These are phyloP conservation scores for Rhizophora apiculata DNA, from an alignment of 345 rosid species.

Conservation along the genomic window DNA sequence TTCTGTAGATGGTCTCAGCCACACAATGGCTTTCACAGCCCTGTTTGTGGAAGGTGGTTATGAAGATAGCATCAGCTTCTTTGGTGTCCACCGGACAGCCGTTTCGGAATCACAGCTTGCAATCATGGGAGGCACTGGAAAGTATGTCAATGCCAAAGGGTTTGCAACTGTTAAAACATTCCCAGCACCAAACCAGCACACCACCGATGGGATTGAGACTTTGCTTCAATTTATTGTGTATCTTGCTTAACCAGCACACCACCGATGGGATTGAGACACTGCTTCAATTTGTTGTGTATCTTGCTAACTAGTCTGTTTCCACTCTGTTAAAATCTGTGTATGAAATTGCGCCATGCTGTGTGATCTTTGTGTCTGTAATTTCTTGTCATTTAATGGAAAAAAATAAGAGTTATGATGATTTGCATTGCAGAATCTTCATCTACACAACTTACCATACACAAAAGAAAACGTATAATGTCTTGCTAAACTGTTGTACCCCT, in stretches of 20 bases:
- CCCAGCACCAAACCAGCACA: constrained; percentile 47
- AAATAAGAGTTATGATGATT: too few species aligned
- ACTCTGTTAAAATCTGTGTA: background rate
- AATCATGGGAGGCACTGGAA: constrained; percentile 89
- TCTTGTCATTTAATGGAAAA: too few species aligned
- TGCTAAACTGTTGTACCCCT: too few species aligned
- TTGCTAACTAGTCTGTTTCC: constrained; percentile 35
- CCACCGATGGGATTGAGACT: constrained; percentile 69
- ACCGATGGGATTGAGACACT: constrained; percentile 73
- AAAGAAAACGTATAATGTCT: too few species aligned
- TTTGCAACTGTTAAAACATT: constrained; percentile 65
- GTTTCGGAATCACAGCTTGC: constrained; percentile 77
- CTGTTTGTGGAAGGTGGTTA: constrained; percentile 74
- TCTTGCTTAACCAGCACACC: constrained; percentile 53
- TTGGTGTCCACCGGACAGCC: constrained; percentile 67
- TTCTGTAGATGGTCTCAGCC: constrained; percentile 72
- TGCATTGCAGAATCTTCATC: too few species aligned
- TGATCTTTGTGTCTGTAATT: too few species aligned
- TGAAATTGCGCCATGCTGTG: background rate
- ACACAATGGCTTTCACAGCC: constrained; percentile 72
- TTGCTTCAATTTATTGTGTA: constrained; percentile 54
- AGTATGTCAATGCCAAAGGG: constrained; percentile 69
- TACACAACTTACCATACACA: too few species aligned
- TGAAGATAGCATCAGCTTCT: constrained; percentile 69
- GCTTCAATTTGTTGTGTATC: constrained; percentile 52